These are phyloP conservation scores for Lactifluus pinguis DNA, from an alignment of 768 basidiomycete species.

Conservation along the genomic window DNA sequence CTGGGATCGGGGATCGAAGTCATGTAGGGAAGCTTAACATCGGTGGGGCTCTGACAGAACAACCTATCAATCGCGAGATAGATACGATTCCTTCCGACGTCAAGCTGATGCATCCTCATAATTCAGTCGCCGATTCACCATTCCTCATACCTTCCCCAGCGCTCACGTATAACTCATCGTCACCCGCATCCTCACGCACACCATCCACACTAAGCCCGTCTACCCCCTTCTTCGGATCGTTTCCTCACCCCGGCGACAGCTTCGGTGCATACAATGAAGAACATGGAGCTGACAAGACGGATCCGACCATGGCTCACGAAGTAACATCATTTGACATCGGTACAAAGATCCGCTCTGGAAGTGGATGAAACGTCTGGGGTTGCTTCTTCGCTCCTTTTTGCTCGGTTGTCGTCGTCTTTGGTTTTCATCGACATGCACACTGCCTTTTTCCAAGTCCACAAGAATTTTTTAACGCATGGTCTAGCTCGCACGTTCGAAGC, in stretches of 20 bases:
- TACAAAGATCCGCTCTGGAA: conserved; percentile 16
- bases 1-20: not conserved
- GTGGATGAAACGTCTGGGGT: conserved; percentile 4
- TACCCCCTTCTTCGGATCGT: conserved; percentile 62
- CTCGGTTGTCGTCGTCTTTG: not conserved
- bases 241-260: conserved; percentile 28
- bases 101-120: conserved; percentile 9
- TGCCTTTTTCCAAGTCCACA: not conserved
- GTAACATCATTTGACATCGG: conserved; percentile 11
- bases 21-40: conserved; percentile 9
- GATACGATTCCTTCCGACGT: conserved; percentile 4
- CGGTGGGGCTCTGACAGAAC: not conserved
- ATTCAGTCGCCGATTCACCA: conserved; percentile 31
- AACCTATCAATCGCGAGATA: conserved; percentile 4
- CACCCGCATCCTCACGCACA: conserved; percentile 39
- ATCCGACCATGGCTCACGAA: conserved; percentile 8
- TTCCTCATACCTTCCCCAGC: conserved; percentile 52
- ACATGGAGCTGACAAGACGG: conserved; percentile 10
- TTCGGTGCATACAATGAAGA: conserved; percentile 23
- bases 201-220: conserved; percentile 62
- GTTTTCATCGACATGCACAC: not conserved
- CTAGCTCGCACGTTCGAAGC: not conserved
- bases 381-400: not conserved
- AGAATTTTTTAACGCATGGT: not conserved
- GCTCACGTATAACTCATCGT: conserved; percentile 40